phyloP scores from a whole-genome alignment of 352 stramenopile genomes.

The Globisporangium barbulae region DNA sequence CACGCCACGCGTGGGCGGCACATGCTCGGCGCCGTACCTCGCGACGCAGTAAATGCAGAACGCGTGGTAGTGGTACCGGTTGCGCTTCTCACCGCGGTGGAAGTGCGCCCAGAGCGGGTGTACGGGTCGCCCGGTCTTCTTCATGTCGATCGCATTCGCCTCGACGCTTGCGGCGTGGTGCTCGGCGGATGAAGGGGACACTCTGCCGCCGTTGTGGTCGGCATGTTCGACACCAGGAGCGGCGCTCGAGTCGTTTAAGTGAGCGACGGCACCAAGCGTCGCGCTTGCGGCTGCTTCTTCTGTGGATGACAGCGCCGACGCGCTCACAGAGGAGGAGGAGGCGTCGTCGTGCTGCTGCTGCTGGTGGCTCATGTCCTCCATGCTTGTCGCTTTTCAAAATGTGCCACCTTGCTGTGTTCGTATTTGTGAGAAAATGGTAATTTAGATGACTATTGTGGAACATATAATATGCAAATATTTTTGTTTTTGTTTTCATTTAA shows the following conservation, averaged over 20 bases:
- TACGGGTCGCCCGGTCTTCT: constrained; percentile 67
- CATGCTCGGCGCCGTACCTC: constrained; percentile 45
- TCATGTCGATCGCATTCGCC: constrained; percentile 18
- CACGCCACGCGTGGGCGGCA: constrained; percentile 69
- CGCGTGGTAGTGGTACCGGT: constrained; percentile 83
- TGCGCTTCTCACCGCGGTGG: constrained; percentile 81
- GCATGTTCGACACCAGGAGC: not conserved
- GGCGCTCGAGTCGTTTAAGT: not conserved
- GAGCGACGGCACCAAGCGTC: not conserved
- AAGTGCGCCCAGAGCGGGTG: constrained; percentile 83
- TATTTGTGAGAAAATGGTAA: not conserved
- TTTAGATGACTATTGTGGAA: not conserved
- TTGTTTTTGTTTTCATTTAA: not conserved
- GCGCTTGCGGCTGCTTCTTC: not conserved
- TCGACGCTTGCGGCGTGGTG: not conserved
- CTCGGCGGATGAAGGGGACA: not conserved
- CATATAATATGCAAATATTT: not conserved
- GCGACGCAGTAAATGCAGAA: constrained; percentile 80
- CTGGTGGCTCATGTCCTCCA: constrained; percentile 2
- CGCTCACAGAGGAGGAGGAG: not conserved
- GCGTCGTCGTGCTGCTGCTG: not conserved
- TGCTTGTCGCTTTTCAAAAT: constrained; percentile 3
- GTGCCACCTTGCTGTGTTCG: not conserved
- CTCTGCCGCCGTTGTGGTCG: not conserved
- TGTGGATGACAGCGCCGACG: not conserved